Evolutionary conservation across 73 alveolate genomes (phyloP), one percentile per base, ranked within the genome.

Genomic region (Paramecium octaurelia): DNA sequence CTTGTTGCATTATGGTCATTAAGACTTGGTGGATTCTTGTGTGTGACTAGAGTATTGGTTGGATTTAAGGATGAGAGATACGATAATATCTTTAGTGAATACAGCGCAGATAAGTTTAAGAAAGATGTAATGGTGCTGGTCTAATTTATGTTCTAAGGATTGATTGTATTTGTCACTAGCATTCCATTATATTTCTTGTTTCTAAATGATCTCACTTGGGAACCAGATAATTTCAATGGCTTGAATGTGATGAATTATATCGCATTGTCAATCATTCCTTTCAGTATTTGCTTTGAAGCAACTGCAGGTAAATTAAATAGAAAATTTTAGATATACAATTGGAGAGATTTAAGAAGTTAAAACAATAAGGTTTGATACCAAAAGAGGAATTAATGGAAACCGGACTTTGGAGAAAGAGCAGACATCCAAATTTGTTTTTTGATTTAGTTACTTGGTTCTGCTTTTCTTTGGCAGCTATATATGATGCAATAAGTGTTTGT

Each of bases 371-470:
- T 12, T 44, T 48, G 42, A 80, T 31, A n/a, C 57, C 57, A 40
- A 44, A 23, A 46, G 75, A 44, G 24, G 73, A 64, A 24, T 27
- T 64, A 24, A 64, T 64, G 50, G 84, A 64, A 34, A 64, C 84
- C 27, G 91, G 91, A 40, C 57, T 80, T 21, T 80, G 91, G 91
- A 80, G 50, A 42, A 80, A 80, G 91, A 80, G 91, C n/a, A 23
- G 91, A 8, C 91, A 80, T 48, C 91, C 91, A 31, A 80, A 80
- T 35, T 48, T 80, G 46, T 80, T 80, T 42, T 80, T 80, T 48
- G 91, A 80, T 46, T 46, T 80, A 12, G 91, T 48, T 21, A 46
- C 91, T 31, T 80, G 91, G 91, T 21, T 23, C 31, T 80, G 43
- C 14, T 80, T 80, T 40, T 54, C 91, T 11, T n/a, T 42, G 8